Percentiles rank a stretch among this genome's conserved stretches.
These are phyloP conservation scores for Phylloporus rhodoxanthus DNA, from an alignment of 768 basidiomycete species.

Conservation along the genomic window DNA sequence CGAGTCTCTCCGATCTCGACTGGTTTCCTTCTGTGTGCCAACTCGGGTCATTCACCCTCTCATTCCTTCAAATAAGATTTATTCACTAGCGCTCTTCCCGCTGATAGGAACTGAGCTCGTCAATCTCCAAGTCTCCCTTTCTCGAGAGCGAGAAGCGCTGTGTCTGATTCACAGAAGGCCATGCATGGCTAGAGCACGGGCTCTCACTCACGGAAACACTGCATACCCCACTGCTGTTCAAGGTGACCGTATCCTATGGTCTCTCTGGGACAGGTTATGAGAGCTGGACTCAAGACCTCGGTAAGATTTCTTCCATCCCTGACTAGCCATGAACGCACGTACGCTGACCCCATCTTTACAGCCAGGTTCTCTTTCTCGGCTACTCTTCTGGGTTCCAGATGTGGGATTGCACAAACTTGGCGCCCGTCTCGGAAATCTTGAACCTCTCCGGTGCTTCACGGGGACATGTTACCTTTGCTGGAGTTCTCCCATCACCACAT, in stretches of 20 bases:
- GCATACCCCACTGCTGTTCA: slow-evolving; percentile 29
- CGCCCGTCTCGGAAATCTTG: slow-evolving; percentile 47
- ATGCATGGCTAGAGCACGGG: slow-evolving; percentile 22
- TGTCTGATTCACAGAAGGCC: slow-evolving; percentile 7
- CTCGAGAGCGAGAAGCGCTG: slow-evolving; percentile 1
- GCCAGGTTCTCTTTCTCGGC: slow-evolving; percentile 40
- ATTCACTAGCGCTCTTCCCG: slow-evolving; percentile 6
- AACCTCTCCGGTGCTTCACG: slow-evolving; percentile 39
- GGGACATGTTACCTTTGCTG: slow-evolving; percentile 35
- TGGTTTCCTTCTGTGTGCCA: slow-evolving; percentile 34
- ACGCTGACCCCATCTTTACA: slow-evolving; percentile 13
- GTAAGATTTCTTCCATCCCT: slow-evolving; percentile 9
- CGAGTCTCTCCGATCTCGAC: slow-evolving; percentile 39
- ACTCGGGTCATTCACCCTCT: slow-evolving; percentile 14
- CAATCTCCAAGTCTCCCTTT: slow-evolving; percentile 10
- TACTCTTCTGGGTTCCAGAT: slow-evolving; percentile 51
- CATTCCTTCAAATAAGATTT: slow-evolving; percentile 7
- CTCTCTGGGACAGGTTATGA: slow-evolving; percentile 28
- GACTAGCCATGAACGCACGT: background rate
- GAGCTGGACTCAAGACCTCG: slow-evolving; percentile 14
- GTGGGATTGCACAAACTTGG: slow-evolving; percentile 57
- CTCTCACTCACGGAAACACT: slow-evolving; percentile 11
- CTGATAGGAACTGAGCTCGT: slow-evolving; percentile 6
- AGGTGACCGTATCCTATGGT: slow-evolving; percentile 29
- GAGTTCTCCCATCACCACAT: slow-evolving; percentile 34